A percentile compares a stretch with the other conserved stretches of the same genome.
phyloP scores from a whole-genome alignment of 805 yeast genomes.

The Ogataea ramenticola region DNA sequence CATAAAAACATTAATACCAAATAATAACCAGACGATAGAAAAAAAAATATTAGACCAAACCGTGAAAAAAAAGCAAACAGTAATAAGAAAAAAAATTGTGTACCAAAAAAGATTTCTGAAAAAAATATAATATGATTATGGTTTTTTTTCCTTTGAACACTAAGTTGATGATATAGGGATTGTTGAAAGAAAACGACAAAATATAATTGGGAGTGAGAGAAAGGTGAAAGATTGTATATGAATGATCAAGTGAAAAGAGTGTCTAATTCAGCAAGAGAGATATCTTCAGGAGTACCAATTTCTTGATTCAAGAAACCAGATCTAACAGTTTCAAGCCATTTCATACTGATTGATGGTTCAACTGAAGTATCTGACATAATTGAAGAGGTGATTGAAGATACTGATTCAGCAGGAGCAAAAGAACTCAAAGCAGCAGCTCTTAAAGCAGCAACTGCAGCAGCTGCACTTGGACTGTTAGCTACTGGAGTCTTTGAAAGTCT shows the following conservation, averaged over 20 bases:
- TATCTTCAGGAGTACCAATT: conserved; percentile 72
- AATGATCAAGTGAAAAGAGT: conserved; percentile 30
- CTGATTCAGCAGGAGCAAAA: conserved; percentile 34
- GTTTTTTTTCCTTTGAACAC: too few relatives aligned
- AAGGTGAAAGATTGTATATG: too few relatives aligned
- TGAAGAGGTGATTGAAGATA: conserved; percentile 25
- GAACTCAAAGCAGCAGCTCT: conserved; percentile 59
- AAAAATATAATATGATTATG: background rate
- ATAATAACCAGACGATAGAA: background rate
- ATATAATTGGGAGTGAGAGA: background rate
- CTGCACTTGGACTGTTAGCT: conserved; percentile 53
- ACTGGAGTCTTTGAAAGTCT: conserved; percentile 59
- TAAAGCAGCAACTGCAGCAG: conserved; percentile 69
- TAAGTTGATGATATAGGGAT: too few relatives aligned
- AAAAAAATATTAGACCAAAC: conserved; percentile 1
- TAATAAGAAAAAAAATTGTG: background rate
- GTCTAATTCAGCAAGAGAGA: conserved; percentile 64
- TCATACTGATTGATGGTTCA: conserved; percentile 36
- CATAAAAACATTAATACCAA: background rate
- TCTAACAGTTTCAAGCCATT: conserved; percentile 69
- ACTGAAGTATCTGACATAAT: conserved; percentile 28
- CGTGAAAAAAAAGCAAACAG: background rate
- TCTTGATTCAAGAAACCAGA: conserved; percentile 75
- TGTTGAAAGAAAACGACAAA: background rate
- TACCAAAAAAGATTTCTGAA: background rate